Base-by-base conservation (phyloP, 169 alveolate species). In the Toxoplasma gondii region DNA sequence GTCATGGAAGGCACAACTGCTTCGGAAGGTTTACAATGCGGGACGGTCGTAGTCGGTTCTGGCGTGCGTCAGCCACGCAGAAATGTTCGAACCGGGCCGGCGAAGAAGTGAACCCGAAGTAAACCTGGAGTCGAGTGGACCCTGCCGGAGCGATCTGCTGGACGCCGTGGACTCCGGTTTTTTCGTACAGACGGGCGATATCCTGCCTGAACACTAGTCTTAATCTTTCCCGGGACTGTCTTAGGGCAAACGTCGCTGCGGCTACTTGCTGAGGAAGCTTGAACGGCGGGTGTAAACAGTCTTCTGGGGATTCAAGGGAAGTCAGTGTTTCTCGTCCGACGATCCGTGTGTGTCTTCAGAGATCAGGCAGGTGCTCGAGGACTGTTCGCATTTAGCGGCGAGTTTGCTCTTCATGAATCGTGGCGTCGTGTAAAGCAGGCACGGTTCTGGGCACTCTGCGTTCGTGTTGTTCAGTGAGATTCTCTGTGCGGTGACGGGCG, bases 1-100 rank as follows among this genome's bases (percentile, higher is more conserved):
- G 67, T 82, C 90, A 31, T 82, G 90, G 90, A 82, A 82, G 29
- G 90, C 90, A 31, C 90, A 82, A 49, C 64, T 82, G n/a, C 64
- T 82, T 17, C 53, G 90, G 41, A 38, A 43, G 38, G 90, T 82
- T 17, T 82, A 82, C 64, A 82, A 43, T n/a, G 86, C 86, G 44
- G 86, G 86, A 10, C 86, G 86, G 10, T 38, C 86, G 86, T n/a
- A 64, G n/a, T 31, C 29, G 74, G 74, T 64, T 27, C 22, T 64
- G 7, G 7, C 34, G n/a, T 7, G 58, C 22, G 58, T 49, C 58
- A 49, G 58, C 58, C 4, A 49, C 58, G 58, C 58, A 49, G 58
- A 12, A 49, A 49, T 7, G 4, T 12, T 4, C 58, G 58, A 49
- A 49, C 58, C 58, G 12, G 58, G 58, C 58, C 12, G 58, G n/a